Base-by-base conservation (phyloP, 495 filamentous ascomycete genomes). In the Tuber aestivum region DNA sequence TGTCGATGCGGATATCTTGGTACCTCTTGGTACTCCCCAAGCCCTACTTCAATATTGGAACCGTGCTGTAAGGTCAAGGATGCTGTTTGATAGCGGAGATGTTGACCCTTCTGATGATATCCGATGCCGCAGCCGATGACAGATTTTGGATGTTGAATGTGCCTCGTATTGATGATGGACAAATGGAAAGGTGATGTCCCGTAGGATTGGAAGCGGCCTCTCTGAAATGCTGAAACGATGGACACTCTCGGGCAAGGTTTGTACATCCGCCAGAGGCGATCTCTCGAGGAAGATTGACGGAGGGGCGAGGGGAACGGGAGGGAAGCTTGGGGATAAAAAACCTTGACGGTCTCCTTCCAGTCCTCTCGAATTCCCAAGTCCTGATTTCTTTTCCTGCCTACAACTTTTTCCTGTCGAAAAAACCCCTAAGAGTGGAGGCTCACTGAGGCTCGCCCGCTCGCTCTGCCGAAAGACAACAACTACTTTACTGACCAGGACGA, bases 201-300 rank as follows among this genome's bases (percentile, higher is more conserved):
- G 35, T 35, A 35, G 56, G 56, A 65, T 65, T 65, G 14, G 56
- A 35, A 65, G 56, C 18, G 14, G 27, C 56, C 32, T 65, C 56
- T 65, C 56, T 35, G 27, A 35, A 35, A 65, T 35, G 3, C 56
- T 35, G 56, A 65, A 65, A 65, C 32, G 56, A 65, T 35, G 56
- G 32, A 65, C 56, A 65, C 56, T 65, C 56, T 61, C 32, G 56
- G 56, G 27, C 56, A 65, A 18, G 14, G 56, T 18, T 35, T 32
- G 27, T 65, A 65, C 27, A 27, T 65, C 56, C 5, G 56, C 56
- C n/a, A 65, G 77, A 77, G 75, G 38, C 41, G 75, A 78, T 72
- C 76, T 41, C 32, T 75, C 71, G 72, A 78, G 56, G 70, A 79
- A 44, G 77, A 78, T 78, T 72, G 74, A 70, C 74, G 76, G 7